A percentile compares a stretch with the other conserved stretches of the same genome.
Evolutionary conservation across 768 basidiomycete species (phyloP).

Genomic region (Lactifluus volemus): DNA sequence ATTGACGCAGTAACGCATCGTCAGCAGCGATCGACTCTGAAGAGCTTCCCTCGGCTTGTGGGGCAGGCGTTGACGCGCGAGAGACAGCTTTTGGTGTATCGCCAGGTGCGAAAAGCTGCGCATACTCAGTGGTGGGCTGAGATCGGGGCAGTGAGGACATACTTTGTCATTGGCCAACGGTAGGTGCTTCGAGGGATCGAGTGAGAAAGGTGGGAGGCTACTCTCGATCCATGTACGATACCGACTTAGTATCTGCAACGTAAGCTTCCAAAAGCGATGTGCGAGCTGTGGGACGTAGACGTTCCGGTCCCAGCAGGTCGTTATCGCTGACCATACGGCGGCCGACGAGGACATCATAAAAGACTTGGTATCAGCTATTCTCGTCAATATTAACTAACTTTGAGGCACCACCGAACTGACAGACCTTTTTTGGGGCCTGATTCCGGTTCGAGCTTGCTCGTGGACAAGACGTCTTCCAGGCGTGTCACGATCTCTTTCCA

Average conservation of each 20-base stretch:
- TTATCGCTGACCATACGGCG: conserved; percentile 63
- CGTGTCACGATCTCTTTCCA: conserved; percentile 88
- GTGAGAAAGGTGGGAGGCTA: conserved; percentile 38
- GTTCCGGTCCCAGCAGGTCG: conserved; percentile 79
- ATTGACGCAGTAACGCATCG: conserved; percentile 56
- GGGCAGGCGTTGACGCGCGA: conserved; percentile 46
- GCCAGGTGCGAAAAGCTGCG: not conserved
- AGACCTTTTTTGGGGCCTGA: conserved; percentile 33
- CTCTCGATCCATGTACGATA: conserved; percentile 36
- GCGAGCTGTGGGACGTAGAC: conserved; percentile 77
- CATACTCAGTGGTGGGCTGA: not conserved
- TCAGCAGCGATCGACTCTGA: conserved; percentile 52
- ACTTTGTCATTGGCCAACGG: conserved; percentile 26
- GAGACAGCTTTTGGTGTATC: conserved; percentile 21
- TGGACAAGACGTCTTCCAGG: conserved; percentile 59
- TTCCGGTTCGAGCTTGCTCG: conserved; percentile 34
- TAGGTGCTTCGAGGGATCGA: conserved; percentile 25
- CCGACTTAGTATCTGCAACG: conserved; percentile 60
- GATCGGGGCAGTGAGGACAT: conserved; percentile 24
- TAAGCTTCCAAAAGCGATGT: conserved; percentile 85
- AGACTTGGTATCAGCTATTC: conserved; percentile 23
- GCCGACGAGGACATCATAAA: conserved; percentile 58
- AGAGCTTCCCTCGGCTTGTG: conserved; percentile 39
- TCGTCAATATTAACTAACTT: not conserved
- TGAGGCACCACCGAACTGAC: not conserved